A percentile compares a stretch with the other conserved stretches of the same genome.
Conservation (phyloP, 345 rosid species). For the Cardiospermum halicacabum region DNA sequence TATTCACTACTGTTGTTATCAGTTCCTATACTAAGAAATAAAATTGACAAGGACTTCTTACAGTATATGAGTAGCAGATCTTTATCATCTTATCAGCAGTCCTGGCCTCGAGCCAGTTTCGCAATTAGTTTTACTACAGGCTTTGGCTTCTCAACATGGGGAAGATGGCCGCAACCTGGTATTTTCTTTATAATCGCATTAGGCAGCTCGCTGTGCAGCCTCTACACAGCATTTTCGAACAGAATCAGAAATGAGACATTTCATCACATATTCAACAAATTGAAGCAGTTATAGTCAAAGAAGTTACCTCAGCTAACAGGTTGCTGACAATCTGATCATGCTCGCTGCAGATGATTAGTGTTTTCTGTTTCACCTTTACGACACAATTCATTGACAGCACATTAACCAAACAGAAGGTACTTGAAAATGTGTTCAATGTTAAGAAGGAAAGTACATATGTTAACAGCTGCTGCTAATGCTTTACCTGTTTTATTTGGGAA, state of each 20-base stretch:
- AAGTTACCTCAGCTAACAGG: slow-evolving; percentile 56
- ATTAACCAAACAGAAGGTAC: background rate
- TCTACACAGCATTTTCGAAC: slow-evolving; percentile 35
- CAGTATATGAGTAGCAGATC: background rate
- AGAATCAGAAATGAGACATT: background rate
- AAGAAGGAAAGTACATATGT: background rate
- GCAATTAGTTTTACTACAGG: slow-evolving; percentile 47
- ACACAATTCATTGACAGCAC: background rate
- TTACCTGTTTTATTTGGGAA: slow-evolving; percentile 59
- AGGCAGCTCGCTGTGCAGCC: slow-evolving; percentile 53
- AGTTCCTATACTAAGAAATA: background rate
- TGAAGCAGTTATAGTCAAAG: background rate
- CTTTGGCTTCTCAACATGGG: slow-evolving; percentile 69
- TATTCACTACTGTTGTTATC: background rate
- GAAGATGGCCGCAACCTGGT: slow-evolving; percentile 64
- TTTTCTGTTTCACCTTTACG: slow-evolving; percentile 60
- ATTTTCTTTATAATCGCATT: slow-evolving; percentile 47
- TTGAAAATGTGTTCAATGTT: background rate
- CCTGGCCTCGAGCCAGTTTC: slow-evolving; percentile 30
- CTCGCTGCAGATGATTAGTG: slow-evolving; percentile 67
- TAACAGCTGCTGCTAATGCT: too few species aligned
- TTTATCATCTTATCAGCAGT: background rate
- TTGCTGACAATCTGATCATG: slow-evolving; percentile 65
- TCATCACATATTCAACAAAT: background rate
- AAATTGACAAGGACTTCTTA: background rate